These are phyloP conservation scores for Hypomontagnella monticulosa DNA, from an alignment of 495 filamentous ascomycete genomes.

Conservation along the genomic window DNA sequence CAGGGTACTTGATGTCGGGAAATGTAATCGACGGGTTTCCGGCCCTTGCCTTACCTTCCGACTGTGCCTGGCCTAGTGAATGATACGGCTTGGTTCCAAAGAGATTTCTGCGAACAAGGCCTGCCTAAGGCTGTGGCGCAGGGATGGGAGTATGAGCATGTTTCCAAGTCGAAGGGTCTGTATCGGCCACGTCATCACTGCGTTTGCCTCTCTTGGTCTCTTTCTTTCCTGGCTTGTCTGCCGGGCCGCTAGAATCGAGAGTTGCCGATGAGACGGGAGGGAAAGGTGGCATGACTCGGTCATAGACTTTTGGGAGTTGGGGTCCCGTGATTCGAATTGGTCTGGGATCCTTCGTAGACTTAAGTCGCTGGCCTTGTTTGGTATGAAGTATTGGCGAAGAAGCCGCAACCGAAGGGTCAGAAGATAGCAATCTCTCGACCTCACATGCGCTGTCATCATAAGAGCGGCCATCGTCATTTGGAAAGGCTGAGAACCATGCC, in stretches of 20 bases:
- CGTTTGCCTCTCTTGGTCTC: not conserved
- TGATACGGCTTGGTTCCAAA: not conserved
- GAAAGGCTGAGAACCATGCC: not conserved
- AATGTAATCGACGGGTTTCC: not conserved
- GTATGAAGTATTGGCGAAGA: not conserved
- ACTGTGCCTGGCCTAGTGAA: not conserved
- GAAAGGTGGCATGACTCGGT: not conserved
- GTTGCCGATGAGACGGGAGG: not conserved
- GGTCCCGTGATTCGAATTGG: not conserved
- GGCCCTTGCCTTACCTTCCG: not conserved
- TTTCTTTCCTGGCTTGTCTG: not conserved
- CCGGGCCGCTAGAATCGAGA: not conserved
- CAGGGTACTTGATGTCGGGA: not conserved
- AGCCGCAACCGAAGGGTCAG: too few relatives aligned
- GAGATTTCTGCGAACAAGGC: constrained; percentile 4
- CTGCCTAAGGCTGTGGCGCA: constrained; percentile 36
- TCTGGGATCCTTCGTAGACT: not conserved
- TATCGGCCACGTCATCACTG: not conserved
- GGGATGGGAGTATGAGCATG: constrained; percentile 15
- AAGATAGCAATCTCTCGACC: too few relatives aligned
- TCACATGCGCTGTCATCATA: not conserved
- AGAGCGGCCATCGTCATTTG: not conserved
- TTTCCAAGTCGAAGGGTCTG: too few relatives aligned
- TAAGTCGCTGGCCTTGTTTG: not conserved
- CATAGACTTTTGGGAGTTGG: not conserved